phyloP scores from a whole-genome alignment of 2,329 filamentous ascomycete genomes.

The Grosmannia penicillata region DNA sequence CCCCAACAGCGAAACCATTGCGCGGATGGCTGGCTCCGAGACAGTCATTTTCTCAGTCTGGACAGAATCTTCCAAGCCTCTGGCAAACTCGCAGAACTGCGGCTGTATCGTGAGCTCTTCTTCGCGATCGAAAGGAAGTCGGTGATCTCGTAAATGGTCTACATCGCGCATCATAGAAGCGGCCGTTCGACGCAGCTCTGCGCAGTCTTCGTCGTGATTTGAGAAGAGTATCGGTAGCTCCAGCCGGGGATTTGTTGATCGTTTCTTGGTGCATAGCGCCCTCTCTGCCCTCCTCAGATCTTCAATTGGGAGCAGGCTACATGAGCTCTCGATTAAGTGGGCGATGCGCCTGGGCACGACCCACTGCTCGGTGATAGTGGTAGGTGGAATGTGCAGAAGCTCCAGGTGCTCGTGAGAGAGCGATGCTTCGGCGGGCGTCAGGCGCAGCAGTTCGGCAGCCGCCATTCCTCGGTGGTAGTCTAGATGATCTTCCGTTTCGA shows the following conservation, averaged over 20 bases:
- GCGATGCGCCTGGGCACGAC: conserved; percentile 3
- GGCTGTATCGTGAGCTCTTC: neutral
- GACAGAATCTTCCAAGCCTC: neutral
- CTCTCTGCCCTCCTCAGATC: neutral
- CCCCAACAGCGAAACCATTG: neutral
- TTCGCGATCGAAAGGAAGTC: neutral
- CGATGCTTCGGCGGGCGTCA: neutral
- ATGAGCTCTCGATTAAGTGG: conserved; percentile 1
- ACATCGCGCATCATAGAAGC: neutral
- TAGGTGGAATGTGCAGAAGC: neutral
- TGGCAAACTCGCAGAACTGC: neutral
- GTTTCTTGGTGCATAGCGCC: neutral
- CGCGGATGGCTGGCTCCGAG: conserved; percentile 1
- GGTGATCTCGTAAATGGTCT: neutral
- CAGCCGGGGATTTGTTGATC: neutral
- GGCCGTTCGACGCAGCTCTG: neutral
- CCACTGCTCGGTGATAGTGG: conserved; percentile 4
- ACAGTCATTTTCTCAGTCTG: conserved; percentile 4
- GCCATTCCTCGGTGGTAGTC: conserved; percentile 1
- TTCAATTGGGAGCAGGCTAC: neutral
- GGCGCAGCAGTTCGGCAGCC: neutral
- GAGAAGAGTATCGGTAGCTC: conserved; percentile 5
- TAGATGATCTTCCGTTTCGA: conserved; percentile 4
- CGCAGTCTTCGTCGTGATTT: conserved; percentile 6
- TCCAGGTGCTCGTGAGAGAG: conserved; percentile 3